Evolutionary conservation across 257 asterid species (phyloP).

Genomic region (Solanum corneliomulleri): DNA sequence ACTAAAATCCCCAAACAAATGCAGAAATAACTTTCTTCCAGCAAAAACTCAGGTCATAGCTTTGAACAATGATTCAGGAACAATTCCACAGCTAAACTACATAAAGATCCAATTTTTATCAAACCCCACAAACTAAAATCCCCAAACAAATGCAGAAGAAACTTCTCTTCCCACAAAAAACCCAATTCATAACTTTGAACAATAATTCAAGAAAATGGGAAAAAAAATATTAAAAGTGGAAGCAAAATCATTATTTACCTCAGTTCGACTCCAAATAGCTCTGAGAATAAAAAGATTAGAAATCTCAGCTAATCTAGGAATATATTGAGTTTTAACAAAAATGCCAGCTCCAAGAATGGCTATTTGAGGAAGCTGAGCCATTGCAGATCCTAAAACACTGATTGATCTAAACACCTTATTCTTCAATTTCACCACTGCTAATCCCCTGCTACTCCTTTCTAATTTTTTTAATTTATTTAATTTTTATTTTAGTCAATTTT

Average conservation of each 20-base stretch:
- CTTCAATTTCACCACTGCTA: neutral
- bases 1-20: too few relatives aligned
- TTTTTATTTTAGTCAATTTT: neutral
- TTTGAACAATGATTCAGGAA: neutral
- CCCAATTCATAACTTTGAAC: neutral
- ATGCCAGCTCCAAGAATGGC: conserved; percentile 91
- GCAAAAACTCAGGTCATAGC: neutral
- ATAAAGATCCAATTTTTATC: neutral
- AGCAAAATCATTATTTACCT: conserved; percentile 23
- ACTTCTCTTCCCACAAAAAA: neutral
- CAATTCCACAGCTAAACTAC: neutral
- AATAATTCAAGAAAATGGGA: neutral
- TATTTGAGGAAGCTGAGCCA: conserved; percentile 49
- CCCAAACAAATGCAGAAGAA: neutral
- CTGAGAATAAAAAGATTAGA: conserved; percentile 46
- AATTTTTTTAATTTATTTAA: too few relatives aligned
- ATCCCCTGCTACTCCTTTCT: neutral
- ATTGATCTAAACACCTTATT: neutral
- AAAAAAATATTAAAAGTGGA: neutral
- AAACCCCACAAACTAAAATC: neutral
- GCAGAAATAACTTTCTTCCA: neutral
- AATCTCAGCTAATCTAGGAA: conserved; percentile 86
- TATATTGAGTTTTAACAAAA: conserved; percentile 60
- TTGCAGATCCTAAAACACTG: neutral
- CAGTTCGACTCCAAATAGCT: conserved; percentile 83